Conservation (phyloP, 441 rosid genomes). For the Manihot esculenta region DNA sequence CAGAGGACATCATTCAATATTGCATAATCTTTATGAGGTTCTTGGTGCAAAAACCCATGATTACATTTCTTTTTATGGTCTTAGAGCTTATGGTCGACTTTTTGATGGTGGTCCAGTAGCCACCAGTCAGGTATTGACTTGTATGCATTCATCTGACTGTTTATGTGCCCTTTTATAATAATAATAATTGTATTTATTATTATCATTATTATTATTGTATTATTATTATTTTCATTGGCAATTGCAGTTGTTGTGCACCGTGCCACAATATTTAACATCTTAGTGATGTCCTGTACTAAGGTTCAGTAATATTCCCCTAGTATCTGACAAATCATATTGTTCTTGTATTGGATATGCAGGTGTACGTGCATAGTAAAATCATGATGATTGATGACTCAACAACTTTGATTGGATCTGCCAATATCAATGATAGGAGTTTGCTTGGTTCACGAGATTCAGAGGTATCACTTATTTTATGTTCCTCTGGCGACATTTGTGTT, state of each 20-base stretch:
- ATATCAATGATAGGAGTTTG: conserved; percentile 93
- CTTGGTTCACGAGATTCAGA: conserved; percentile 99
- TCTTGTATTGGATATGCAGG: conserved; percentile 44
- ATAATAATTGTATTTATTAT: no score
- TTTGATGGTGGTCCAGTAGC: conserved; percentile 86
- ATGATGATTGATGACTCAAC: conserved; percentile 84
- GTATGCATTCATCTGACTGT: conserved; percentile 5
- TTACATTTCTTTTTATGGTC: conserved; percentile 95
- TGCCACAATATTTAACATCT: background rate
- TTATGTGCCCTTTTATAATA: background rate
- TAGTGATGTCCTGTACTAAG: conserved; percentile 6
- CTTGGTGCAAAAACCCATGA: conserved; percentile 78
- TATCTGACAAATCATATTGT: background rate
- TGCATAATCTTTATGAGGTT: conserved; percentile 68
- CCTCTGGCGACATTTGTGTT: background rate
- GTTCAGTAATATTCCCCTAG: background rate
- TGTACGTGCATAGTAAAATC: conserved; percentile 96
- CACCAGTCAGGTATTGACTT: conserved; percentile 77
- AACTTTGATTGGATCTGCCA: conserved; percentile 89
- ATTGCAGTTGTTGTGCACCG: conserved; percentile 9
- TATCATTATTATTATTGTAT: no score
- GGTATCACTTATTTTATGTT: conserved; percentile 42
- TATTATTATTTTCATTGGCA: background rate
- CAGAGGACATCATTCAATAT: conserved; percentile 84
- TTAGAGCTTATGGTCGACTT: conserved; percentile 82